Base-by-base conservation (phyloP, 495 filamentous ascomycete species). In the Cryomyces minteri region DNA sequence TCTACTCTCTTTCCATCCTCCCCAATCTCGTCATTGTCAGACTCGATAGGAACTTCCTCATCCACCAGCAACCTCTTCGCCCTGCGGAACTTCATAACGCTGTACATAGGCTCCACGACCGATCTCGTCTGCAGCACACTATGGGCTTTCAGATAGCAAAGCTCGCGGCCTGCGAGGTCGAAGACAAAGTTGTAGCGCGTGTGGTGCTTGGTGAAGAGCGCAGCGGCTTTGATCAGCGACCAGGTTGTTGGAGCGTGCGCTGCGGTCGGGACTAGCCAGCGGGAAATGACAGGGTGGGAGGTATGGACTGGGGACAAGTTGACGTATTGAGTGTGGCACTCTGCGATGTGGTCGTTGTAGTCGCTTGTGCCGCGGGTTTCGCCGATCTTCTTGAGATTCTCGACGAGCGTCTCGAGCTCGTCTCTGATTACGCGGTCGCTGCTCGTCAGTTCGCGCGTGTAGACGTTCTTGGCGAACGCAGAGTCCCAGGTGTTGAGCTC, bases 131-230 rank as follows among this genome's bases (percentile, higher is more conserved):
- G 9, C 40, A 4, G 10, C 45, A 9, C 14, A 8, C 43, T n/a
- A 1, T 12, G 29, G 41, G 42, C 46, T 42, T 59, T 59, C 1
- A 57, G 31, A n/a, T 49, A 29, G 3, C 47, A 48, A 0, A 59
- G 38, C 34, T 57, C 43, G 25, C 39, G 44, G 7, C 56, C 56
- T 4, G 54, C 51, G 41, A 57, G 44, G 33, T 47, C 41, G 6
- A 12, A 57, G 5, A 53, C 39, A 32, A 59, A 55, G 3, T 50
- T 25, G 0, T 11, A 4, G 29, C 43, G 44, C 10, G 30, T 31
- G 7, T 41, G 28, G 10, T 43, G 45, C n/a, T 3, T 6, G 4
- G 40, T 44, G 40, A 48, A 53, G 28, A 55, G 34, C 2, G 53
- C 48, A 0, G 53, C 51, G 6, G 55, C 53, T 4, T 52, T 49